Evolutionary conservation across 768 basidiomycete genomes (phyloP).

Genomic region (Paxillus rubicundulus): DNA sequence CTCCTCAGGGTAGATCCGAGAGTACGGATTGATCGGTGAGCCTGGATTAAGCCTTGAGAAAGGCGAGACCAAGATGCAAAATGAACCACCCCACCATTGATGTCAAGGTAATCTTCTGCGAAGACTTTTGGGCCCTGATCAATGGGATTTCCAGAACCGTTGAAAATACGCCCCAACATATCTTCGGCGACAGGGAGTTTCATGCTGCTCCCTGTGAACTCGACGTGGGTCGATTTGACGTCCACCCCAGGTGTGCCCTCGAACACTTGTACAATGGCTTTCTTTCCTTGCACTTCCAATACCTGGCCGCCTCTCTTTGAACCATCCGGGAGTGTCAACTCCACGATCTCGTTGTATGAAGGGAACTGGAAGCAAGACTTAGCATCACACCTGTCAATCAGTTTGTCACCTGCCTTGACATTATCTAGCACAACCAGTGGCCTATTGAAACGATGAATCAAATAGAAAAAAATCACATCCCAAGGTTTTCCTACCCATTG

Average conservation of each 20-base stretch:
- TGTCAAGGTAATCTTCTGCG: conserved; percentile 98
- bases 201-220: conserved; percentile 98
- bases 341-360: conserved; percentile 98
- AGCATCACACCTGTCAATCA: conserved; percentile 8
- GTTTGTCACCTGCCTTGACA: conserved; percentile 70
- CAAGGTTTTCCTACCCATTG: conserved; percentile 70
- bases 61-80: not conserved
- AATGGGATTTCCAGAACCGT: conserved; percentile 96
- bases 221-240: conserved; percentile 95
- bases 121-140: conserved; percentile 99
- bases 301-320: conserved; percentile 95
- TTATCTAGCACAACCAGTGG: conserved; percentile 97
- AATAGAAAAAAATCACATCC: conserved; percentile 3
- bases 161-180: conserved; percentile 99
- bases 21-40: conserved; percentile 96
- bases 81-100: conserved; percentile 73
- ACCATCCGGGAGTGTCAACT: conserved; percentile 92
- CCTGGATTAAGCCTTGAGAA: conserved; percentile 47
- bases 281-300: conserved; percentile 96
- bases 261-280: conserved; percentile 98
- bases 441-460: conserved; percentile 39
- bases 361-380: conserved; percentile 63
- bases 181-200: conserved; percentile 98
- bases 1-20: conserved; percentile 99
- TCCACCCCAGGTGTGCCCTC: conserved; percentile 98